Conservation (phyloP, 345 rosid species). For the Tarenaya hassleriana region DNA sequence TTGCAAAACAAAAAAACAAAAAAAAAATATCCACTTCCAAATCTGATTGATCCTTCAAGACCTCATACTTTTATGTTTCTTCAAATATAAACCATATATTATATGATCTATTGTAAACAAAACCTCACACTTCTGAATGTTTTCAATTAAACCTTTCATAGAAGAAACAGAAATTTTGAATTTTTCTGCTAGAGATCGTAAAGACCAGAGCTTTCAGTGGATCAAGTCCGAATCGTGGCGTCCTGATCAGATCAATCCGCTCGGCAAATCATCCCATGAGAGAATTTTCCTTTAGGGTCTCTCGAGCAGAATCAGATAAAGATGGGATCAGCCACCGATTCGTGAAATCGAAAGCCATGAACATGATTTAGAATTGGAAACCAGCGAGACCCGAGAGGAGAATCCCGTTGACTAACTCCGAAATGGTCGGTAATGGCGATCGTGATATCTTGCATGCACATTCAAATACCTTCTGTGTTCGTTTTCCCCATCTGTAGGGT, state of each 20-base stretch:
- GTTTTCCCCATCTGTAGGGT: slow-evolving; percentile 44
- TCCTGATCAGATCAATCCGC: too few species aligned
- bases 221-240: too few species aligned
- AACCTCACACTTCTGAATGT: neutral
- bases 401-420: slow-evolving; percentile 16
- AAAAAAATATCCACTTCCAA: neutral
- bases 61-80: slow-evolving; percentile 4
- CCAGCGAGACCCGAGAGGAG: slow-evolving; percentile 1
- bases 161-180: too few species aligned
- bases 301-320: too few species aligned
- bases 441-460: slow-evolving; percentile 47
- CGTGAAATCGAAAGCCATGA: slow-evolving; percentile 1
- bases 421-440: slow-evolving; percentile 24
- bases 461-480: slow-evolving; percentile 58
- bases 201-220: slow-evolving; percentile 6
- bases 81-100: neutral
- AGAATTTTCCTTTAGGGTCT: too few species aligned
- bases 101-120: neutral
- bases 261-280: too few species aligned
- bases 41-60: neutral
- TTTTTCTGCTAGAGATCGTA: too few species aligned
- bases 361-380: neutral
- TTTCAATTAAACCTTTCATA: neutral
- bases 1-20: neutral
- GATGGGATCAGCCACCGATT: neutral